Evolutionary conservation across 2,329 filamentous ascomycete genomes (phyloP).

Genomic region (Diaporthe ilicicola): DNA sequence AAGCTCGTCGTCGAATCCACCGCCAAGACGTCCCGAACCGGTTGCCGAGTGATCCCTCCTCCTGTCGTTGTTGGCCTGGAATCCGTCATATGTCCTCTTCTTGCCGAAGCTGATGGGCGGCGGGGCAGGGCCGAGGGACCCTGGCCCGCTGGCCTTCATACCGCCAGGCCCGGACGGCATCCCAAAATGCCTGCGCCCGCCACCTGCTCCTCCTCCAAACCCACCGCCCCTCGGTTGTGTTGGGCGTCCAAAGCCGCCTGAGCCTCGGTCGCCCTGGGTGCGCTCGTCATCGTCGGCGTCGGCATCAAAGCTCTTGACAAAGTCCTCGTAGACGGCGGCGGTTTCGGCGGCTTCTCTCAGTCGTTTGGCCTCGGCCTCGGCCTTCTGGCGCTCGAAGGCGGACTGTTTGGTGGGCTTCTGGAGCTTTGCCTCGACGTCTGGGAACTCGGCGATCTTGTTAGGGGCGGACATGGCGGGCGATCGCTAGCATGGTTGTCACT

Average conservation of each 20-base stretch:
- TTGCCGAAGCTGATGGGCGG: slow-evolving; percentile 58
- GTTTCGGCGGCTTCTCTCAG: slow-evolving; percentile 86
- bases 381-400: slow-evolving; percentile 86
- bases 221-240: slow-evolving; percentile 36
- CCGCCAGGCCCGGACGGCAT: slow-evolving; percentile 56
- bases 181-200: slow-evolving; percentile 69
- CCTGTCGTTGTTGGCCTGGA: slow-evolving; percentile 48
- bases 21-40: slow-evolving; percentile 46
- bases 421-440: slow-evolving; percentile 79
- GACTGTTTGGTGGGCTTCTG: slow-evolving; percentile 85
- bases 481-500: slow-evolving; percentile 21
- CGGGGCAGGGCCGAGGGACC: slow-evolving; percentile 66
- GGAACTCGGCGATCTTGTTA: slow-evolving; percentile 66
- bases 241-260: slow-evolving; percentile 26
- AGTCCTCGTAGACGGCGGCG: slow-evolving; percentile 85
- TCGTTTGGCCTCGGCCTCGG: slow-evolving; percentile 89
- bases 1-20: slow-evolving; percentile 47
- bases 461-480: slow-evolving; percentile 54
- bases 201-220: slow-evolving; percentile 28
- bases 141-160: slow-evolving; percentile 66
- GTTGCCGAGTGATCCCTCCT: slow-evolving; percentile 41
- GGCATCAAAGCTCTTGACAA: slow-evolving; percentile 80
- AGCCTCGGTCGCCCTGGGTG: slow-evolving; percentile 2
- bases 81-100: slow-evolving; percentile 62
- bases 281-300: slow-evolving; percentile 60